phyloP scores from a whole-genome alignment of 306 rosid genomes.

The Vicia sativa region DNA sequence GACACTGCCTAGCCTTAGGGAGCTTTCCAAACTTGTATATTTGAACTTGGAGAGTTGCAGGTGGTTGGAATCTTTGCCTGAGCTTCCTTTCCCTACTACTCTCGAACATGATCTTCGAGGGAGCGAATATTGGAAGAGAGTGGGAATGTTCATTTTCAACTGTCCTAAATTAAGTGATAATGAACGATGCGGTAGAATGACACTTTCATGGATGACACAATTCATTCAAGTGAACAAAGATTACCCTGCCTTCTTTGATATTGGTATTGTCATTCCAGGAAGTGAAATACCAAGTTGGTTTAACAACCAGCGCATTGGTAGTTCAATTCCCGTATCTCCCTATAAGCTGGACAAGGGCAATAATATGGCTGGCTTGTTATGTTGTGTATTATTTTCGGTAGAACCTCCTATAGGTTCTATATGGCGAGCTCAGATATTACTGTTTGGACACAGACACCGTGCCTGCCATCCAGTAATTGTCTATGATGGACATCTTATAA shows the following conservation, averaged over 20 bases:
- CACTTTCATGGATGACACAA: background rate
- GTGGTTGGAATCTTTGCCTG: slow-evolving; percentile 1
- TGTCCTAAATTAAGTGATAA: background rate
- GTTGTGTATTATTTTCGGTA: background rate
- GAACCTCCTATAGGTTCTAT: no score
- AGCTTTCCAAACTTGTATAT: background rate
- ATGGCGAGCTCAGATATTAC: no score
- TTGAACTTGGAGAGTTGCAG: slow-evolving; percentile 21
- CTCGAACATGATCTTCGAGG: background rate
- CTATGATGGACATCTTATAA: background rate
- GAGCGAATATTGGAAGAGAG: accelerated
- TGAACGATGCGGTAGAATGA: background rate
- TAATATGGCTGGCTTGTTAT: background rate
- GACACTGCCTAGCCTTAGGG: slow-evolving; percentile 7
- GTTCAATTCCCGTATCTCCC: background rate
- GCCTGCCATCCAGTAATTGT: no score
- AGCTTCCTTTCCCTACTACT: background rate
- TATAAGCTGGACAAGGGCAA: background rate
- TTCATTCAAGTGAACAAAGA: background rate
- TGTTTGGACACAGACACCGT: no score
- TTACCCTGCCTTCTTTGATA: background rate
- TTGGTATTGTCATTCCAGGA: background rate
- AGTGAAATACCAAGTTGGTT: background rate
- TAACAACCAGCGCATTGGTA: background rate
- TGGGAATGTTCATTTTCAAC: background rate